Conservation (phyloP, 2,329 filamentous ascomycete species). For the Sclerotinia borealis region DNA sequence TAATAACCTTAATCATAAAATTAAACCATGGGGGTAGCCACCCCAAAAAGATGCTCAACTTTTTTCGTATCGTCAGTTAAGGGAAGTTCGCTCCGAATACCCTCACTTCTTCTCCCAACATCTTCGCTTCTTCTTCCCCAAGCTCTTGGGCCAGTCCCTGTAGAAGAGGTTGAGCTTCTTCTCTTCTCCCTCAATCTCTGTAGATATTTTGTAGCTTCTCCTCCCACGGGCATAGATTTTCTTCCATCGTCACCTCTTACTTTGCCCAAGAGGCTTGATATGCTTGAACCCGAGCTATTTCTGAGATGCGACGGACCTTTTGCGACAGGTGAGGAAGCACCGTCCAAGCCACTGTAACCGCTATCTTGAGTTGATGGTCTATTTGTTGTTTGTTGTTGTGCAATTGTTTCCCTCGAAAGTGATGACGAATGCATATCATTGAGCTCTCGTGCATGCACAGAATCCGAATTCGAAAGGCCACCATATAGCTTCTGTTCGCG, state of each 20-base stretch:
- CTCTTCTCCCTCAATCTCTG: constrained; percentile 1
- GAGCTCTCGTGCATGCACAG: background rate
- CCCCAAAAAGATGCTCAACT: background rate
- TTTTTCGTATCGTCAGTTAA: background rate
- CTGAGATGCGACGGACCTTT: background rate
- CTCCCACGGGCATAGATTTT: background rate
- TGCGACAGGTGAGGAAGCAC: background rate
- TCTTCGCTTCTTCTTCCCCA: background rate
- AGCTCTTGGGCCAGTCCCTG: background rate
- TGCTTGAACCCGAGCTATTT: background rate
- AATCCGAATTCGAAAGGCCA: background rate
- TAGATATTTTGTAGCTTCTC: constrained; percentile 10
- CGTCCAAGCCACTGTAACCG: background rate
- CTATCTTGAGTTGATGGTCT: background rate
- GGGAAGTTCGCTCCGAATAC: background rate
- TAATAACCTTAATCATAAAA: background rate
- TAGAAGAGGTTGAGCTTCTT: background rate
- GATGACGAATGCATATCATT: background rate
- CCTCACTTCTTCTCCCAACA: background rate
- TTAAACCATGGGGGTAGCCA: background rate
- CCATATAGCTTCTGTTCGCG: background rate
- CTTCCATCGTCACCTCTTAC: background rate
- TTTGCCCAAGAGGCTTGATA: constrained; percentile 1
- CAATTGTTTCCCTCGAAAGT: background rate
- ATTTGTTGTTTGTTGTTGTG: background rate